Conservation (phyloP, 1,139 yeast genomes). For the Debaryomyces coudertii region DNA sequence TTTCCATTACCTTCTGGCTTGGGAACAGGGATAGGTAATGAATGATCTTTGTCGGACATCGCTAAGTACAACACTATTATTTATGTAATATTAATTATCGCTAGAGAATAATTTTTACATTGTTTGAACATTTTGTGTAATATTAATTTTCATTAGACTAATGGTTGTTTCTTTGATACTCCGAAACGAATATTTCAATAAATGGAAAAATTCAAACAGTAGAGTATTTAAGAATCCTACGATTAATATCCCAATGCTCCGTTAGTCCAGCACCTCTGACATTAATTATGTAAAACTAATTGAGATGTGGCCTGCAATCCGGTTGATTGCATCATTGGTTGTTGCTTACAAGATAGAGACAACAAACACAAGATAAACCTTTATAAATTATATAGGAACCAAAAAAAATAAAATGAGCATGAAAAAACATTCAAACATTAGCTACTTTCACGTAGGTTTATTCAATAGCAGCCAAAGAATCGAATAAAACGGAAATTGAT, state of each 20-base stretch:
- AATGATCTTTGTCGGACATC: conserved; percentile 9
- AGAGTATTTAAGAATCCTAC: conserved; percentile 3
- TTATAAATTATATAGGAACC: conserved; percentile 6
- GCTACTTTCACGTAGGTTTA: conserved; percentile 19
- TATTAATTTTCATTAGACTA: background rate
- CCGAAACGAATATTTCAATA: conserved; percentile 1
- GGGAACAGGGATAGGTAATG: conserved; percentile 13
- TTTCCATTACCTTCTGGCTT: conserved; percentile 2
- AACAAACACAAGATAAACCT: conserved; percentile 1
- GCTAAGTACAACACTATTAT: background rate
- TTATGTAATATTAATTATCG: background rate
- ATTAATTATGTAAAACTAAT: conserved; percentile 15
- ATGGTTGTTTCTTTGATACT: background rate
- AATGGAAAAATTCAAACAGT: conserved; percentile 2
- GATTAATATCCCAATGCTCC: conserved; percentile 65
- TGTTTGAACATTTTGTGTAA: conserved; percentile 2
- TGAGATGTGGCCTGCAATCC: conserved; percentile 60
- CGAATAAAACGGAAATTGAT: conserved; percentile 88
- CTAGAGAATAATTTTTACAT: background rate
- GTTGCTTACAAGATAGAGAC: conserved; percentile 6
- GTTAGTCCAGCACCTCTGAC: conserved; percentile 54
- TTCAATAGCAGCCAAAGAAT: conserved; percentile 73
- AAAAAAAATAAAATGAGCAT: conserved; percentile 4
- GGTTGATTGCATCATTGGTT: conserved; percentile 62
- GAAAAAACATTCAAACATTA: conserved; percentile 1